Evolutionary conservation across 768 basidiomycete species (phyloP).

Genomic region (Galerina marginata): DNA sequence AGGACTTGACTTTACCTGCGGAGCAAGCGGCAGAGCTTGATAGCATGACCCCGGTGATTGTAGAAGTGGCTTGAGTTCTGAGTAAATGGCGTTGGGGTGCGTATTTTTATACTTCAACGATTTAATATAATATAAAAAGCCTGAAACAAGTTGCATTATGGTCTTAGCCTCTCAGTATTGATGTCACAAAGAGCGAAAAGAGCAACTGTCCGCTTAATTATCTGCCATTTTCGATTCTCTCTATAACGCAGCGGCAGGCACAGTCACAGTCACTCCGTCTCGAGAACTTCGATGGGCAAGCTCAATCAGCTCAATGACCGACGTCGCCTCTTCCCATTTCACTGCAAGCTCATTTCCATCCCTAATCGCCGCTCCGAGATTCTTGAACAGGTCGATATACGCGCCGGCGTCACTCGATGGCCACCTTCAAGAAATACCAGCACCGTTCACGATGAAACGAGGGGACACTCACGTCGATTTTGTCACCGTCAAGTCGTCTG

Average conservation of each 20-base stretch:
- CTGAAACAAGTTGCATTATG: too few relatives aligned
- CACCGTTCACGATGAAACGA: neutral
- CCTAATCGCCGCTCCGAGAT: constrained; percentile 68
- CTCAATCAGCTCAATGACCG: constrained; percentile 80
- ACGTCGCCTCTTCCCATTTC: constrained; percentile 75
- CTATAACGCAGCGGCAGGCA: constrained; percentile 9
- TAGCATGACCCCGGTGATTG: too few relatives aligned
- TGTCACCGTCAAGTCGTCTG: constrained; percentile 48
- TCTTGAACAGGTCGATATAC: constrained; percentile 67
- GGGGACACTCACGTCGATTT: constrained; percentile 39
- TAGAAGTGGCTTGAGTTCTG: too few relatives aligned
- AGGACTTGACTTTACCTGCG: too few relatives aligned
- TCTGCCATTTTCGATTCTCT: too few relatives aligned
- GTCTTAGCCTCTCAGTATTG: too few relatives aligned
- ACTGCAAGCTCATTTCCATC: constrained; percentile 58
- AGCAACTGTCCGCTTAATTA: too few relatives aligned
- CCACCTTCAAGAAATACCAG: constrained; percentile 50
- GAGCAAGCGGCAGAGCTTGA: too few relatives aligned
- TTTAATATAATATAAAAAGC: too few relatives aligned
- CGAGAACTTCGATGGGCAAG: constrained; percentile 69
- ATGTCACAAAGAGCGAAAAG: too few relatives aligned
- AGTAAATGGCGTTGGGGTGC: too few relatives aligned
- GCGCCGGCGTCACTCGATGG: constrained; percentile 61
- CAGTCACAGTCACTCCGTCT: constrained; percentile 50
- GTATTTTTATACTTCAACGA: too few relatives aligned